phyloP scores from a whole-genome alignment of 441 rosid species.

The Gossypium davidsonii region DNA sequence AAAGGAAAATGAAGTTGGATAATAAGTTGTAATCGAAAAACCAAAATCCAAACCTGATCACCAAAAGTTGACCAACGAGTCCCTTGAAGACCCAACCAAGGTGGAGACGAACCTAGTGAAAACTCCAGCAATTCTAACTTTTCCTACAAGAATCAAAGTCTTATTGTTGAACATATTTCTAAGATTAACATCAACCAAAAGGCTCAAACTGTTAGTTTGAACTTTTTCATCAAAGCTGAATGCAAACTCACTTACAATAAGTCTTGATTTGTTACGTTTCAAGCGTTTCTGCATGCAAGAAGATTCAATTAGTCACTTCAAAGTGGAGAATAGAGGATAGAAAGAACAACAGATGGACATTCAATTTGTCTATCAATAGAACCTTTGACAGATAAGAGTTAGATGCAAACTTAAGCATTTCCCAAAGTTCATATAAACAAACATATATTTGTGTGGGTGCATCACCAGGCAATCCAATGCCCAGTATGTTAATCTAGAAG shows the following conservation, averaged over 20 bases:
- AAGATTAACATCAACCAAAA: constrained; percentile 9
- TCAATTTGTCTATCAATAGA: background rate
- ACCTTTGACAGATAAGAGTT: background rate
- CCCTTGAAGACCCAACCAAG: constrained; percentile 75
- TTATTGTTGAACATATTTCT: constrained; percentile 12
- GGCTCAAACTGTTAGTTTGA: background rate
- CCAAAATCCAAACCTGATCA: constrained; percentile 62
- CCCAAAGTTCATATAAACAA: background rate
- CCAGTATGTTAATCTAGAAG: background rate
- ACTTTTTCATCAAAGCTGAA: constrained; percentile 3
- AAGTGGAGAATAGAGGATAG: background rate
- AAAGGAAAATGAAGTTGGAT: background rate
- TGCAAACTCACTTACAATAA: constrained; percentile 54
- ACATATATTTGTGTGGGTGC: background rate
- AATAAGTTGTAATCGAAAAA: background rate
- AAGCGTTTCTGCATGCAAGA: constrained; percentile 68
- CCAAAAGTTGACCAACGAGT: constrained; percentile 72
- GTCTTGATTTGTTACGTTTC: constrained; percentile 57
- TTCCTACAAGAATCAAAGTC: constrained; percentile 44
- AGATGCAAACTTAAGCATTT: background rate
- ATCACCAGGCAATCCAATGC: background rate
- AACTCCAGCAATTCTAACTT: constrained; percentile 70
- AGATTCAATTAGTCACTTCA: background rate
- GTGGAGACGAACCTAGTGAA: constrained; percentile 74
- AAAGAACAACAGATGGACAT: background rate